Base-by-base conservation (phyloP, 2,329 filamentous ascomycete species). In the Aspergillus thermomutatus region DNA sequence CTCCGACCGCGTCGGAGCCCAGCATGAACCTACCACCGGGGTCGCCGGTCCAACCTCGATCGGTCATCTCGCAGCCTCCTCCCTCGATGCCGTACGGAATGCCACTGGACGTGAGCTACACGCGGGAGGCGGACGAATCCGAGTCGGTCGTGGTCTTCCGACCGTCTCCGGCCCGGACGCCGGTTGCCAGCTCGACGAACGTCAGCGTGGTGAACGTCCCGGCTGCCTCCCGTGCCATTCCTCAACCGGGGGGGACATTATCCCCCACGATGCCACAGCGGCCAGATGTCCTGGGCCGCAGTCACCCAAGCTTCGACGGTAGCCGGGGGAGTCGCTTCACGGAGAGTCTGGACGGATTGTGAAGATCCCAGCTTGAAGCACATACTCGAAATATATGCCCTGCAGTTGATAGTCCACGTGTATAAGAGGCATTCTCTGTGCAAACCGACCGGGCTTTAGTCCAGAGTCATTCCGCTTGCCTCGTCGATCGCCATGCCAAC, bases 271-370 rank as follows among this genome's bases (percentile, higher is more conserved):
- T 65, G 14, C 64, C 66, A 1, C 63, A 66, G 51, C 68, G 66
- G 47, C 67, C 72, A 25, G 77, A 79, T 62, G 65, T 63, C n/a
- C 59, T 79, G 25, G 77, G 77, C 26, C 74, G 77, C 53, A 77
- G 73, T 53, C 67, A 75, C 54, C 67, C 73, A 5, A 74, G 74
- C 54, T 70, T 70, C 47, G 76, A 79, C 60, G 75, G 75, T n/a
- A 79, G 77, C 62, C 72, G 75, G 34, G 68, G 75, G 34, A 79
- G 77, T 64, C 73, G 76, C 47, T 79, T 79, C 59, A 75, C 74
- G 19, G 77, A 73, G 60, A 71, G 69, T 60, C 58, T 71, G 56
- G 71, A 56, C 67, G 56, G 23, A 52, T 40, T 59, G 26, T 40
- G 27, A 49, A 48, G 40, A n/a, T n/a, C 34, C 41, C 50, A 56